Base-by-base conservation (phyloP, 2,329 filamentous ascomycete species). In the Trichoderma atrobrunneum region DNA sequence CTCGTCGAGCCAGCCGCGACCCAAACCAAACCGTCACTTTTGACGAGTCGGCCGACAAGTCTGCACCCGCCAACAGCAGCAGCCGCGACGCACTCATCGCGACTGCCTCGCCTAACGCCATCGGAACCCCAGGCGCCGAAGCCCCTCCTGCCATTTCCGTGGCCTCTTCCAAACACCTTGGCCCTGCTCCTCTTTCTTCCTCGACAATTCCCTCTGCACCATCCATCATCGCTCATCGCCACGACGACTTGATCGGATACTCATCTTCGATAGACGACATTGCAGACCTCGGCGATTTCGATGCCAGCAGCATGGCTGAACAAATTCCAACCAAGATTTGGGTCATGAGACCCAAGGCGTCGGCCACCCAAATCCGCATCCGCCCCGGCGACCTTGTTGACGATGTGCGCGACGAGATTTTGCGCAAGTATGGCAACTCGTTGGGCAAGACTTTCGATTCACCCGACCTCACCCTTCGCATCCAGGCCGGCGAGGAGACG, bases 391-490 rank as follows among this genome's bases (percentile, higher is more conserved):
- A 97, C 79, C 84, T 98, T 77, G 95, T 98, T 72, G 96, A 99
- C 81, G 95, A 98, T 82, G 91, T 97, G 74, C 92, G 95, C 77
- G 96, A 98, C 76, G 90, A 94, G 86, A 96, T 98, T 72, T 85
- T 98, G 76, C 90, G 90, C 78, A 98, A 98, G 84, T 99, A 98
- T 81, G 90, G 91, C 77, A 98, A 99, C 82, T 97, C 94, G 16
- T 86, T 99, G 30, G 95, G 95, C 65, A 91, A 91, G 76, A 92
- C 88, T 67, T 98, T 95, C 81, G 96, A 99, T 83, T 88, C 96
- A 12, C 96, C 96, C 14, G 96, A 99, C 81, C 88, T 99, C 72
- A 90, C 89, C 12, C 86, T 98, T 74, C 90, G 92, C 74, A 92
- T 98, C 76, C 80, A 87, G 18, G 89, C 92, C n/a, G 88, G 94